Conservation (phyloP, 441 rosid species). For the Corymbia citriodora region DNA sequence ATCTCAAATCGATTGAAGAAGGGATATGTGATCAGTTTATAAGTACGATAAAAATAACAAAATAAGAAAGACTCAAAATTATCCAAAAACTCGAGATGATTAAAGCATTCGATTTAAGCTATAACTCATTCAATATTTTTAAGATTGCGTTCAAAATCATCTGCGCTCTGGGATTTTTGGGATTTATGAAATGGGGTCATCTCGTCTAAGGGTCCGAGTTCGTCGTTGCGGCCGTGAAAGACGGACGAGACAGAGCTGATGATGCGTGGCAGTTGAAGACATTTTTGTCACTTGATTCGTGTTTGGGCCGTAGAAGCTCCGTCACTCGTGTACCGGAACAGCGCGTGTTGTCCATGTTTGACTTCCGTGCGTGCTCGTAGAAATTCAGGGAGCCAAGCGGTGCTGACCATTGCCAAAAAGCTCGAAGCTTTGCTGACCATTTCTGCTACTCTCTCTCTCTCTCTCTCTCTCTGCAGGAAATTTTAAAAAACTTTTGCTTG, state of each 20-base stretch:
- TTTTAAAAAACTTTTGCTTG: not conserved
- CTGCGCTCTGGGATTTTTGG: not conserved
- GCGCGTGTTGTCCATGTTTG: not conserved
- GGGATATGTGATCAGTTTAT: no score
- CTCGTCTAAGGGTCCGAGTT: not conserved
- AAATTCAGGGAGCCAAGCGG: not conserved
- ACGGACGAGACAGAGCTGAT: not conserved
- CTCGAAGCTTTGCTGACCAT: not conserved
- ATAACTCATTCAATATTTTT: not conserved
- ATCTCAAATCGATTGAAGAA: no score
- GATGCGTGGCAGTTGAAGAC: not conserved
- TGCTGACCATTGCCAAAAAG: not conserved
- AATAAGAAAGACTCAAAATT: no score
- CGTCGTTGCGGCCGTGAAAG: not conserved
- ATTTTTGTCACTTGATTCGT: not conserved
- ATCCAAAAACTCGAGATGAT: no score
- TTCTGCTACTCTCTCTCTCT: not conserved
- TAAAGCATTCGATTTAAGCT: not conserved
- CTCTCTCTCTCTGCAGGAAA: not conserved
- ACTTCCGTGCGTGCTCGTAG: not conserved
- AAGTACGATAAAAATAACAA: no score
- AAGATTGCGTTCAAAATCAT: not conserved
- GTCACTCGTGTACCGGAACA: not conserved
- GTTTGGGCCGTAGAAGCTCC: not conserved
- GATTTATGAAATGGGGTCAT: not conserved